Base-by-base conservation (phyloP, 371 early-diverging fungal species). In the Zancudomyces culisetae region DNA sequence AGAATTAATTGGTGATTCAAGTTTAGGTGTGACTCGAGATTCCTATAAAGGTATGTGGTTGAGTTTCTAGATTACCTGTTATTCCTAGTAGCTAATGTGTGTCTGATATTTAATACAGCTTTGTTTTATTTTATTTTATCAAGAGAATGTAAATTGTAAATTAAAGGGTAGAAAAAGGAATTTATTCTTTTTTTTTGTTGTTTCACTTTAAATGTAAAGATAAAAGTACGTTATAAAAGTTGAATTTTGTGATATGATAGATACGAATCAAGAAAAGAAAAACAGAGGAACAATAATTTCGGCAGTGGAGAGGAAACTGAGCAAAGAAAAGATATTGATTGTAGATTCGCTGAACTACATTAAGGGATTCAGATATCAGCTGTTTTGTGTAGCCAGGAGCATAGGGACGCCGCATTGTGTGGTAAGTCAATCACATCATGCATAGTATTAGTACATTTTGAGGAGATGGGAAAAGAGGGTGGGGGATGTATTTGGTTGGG, bases 341-440 rank as follows among this genome's bases (percentile, higher is more conserved):
- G 85, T 78, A 2, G 98, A 98, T 62, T 74, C 78, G 27, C 67
- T 91, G 65, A 98, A 98, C 62, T 92, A 95, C 67, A 94, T 98
- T 65, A 98, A 98, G 69, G 94, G 98, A 1, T 88, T 85, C 59
- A 74, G 98, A 53, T 98, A 96, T 67, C 95, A 96, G 63, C 74
- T 96, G 13, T 91, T 87, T 65, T 91, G 94, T 63, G 70, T 90
- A 18, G 83, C 92, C 0, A 75, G 89, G 40, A 85, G 83, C 21
- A 74, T 87, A 24, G 76, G 83, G 41, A 91, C 94, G 0, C 86
- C 92, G 6, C 86, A 85, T 42, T 92, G 93, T 56, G 80, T 87
- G 27, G 80, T 87, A 49, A 43, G 2, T 76, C 85, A 60, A 78
- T 83, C 56, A 23, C 22, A 47, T 12, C 19, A n/a, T 6, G 4